Evolutionary conservation across 177 flowering plant species (phyloP).

Genomic region (Vitis hybrid): DNA sequence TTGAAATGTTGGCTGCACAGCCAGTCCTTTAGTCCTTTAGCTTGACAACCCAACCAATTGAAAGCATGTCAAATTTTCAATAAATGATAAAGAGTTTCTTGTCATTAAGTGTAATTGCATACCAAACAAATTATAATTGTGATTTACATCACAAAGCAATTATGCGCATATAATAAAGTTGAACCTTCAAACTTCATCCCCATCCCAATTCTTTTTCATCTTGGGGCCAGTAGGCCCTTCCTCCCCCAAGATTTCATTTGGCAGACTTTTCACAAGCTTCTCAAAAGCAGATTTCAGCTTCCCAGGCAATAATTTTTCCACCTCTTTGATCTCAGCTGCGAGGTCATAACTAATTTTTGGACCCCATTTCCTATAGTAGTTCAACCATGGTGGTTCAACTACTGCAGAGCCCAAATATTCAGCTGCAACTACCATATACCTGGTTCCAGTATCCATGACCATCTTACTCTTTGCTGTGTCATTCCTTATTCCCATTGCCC

Average conservation of each 20-base stretch:
- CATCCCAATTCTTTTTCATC: conserved; percentile 42
- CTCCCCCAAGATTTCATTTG: conserved; percentile 47
- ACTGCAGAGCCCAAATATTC: conserved; percentile 23
- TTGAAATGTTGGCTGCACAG: no score
- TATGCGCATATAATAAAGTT: no score
- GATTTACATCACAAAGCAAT: no score
- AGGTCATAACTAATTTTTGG: conserved; percentile 40
- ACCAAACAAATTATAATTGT: no score
- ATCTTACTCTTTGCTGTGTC: conserved; percentile 32
- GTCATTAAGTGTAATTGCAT: no score
- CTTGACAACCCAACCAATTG: no score
- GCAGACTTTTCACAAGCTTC: conserved; percentile 34
- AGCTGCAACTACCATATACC: conserved; percentile 15
- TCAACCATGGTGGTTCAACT: conserved; percentile 51
- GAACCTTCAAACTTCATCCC: conserved; percentile 27
- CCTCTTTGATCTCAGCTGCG: conserved; percentile 26
- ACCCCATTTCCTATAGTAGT: conserved; percentile 56
- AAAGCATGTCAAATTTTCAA: no score
- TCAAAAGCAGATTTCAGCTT: conserved; percentile 29
- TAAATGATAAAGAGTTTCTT: no score
- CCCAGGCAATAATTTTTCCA: conserved; percentile 36
- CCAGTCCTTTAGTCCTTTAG: no score
- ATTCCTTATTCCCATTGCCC: conserved; percentile 30
- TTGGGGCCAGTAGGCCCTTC: conserved; percentile 70
- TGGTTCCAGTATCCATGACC: conserved; percentile 24